These are phyloP conservation scores for Bolboschoenus planiculmis DNA, from an alignment of 176 grass and related monocot genomes.

Conservation along the genomic window DNA sequence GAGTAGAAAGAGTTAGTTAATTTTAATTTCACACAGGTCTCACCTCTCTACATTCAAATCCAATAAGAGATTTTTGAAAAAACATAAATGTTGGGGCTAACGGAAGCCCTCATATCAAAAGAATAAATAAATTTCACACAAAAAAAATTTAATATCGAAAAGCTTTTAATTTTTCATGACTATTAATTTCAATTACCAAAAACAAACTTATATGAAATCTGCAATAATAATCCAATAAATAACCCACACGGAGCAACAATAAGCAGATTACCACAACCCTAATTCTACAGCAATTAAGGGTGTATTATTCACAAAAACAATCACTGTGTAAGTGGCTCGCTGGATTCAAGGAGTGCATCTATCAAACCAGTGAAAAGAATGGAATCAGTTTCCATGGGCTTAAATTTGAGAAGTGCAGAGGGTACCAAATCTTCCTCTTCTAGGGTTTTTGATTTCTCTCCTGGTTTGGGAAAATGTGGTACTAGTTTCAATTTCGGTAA, in stretches of 20 bases:
- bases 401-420: constrained; percentile 74
- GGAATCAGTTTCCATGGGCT: constrained; percentile 55
- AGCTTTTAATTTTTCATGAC: neutral
- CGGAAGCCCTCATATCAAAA: no score
- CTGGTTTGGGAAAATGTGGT: constrained; percentile 38
- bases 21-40: no score
- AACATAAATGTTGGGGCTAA: no score
- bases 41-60: no score
- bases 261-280: neutral
- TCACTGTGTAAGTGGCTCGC: constrained; percentile 39
- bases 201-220: neutral
- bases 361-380: constrained; percentile 56
- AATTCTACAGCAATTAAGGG: neutral
- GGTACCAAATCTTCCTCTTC: constrained; percentile 75
- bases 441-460: constrained; percentile 41
- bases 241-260: neutral
- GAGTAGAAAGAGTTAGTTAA: no score
- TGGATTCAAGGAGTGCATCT: constrained; percentile 53
- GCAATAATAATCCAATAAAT: neutral
- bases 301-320: neutral
- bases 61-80: no score
- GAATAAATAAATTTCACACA: no score
- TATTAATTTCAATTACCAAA: neutral
- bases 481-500: constrained; percentile 43
- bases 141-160: neutral